These are phyloP conservation scores for Aspergillus leporis DNA, from an alignment of 495 filamentous ascomycete species.

Conservation along the genomic window DNA sequence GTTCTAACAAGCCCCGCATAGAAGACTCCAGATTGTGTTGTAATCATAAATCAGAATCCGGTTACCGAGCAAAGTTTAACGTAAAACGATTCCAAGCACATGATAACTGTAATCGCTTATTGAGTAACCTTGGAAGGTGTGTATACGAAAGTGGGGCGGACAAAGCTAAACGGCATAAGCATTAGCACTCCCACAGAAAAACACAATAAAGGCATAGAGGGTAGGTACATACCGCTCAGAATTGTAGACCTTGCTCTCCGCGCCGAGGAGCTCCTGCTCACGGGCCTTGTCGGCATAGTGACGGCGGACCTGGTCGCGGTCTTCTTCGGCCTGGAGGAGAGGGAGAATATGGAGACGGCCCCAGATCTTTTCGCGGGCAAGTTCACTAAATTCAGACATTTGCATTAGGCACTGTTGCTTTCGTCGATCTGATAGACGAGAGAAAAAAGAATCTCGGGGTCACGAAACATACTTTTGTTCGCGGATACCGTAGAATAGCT, in stretches of 20 bases:
- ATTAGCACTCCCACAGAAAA: slow-evolving; percentile 12
- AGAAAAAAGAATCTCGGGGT: background rate
- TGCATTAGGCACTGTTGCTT: slow-evolving; percentile 11
- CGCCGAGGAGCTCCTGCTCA: slow-evolving; percentile 85
- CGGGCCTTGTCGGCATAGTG: slow-evolving; percentile 81
- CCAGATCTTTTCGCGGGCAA: slow-evolving; percentile 97
- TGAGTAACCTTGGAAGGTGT: slow-evolving; percentile 42
- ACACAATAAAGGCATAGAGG: background rate
- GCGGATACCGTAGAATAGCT: slow-evolving; percentile 70
- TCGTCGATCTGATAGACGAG: background rate
- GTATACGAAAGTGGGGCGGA: slow-evolving; percentile 49
- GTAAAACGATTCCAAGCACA: slow-evolving; percentile 8
- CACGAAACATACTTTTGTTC: slow-evolving; percentile 82
- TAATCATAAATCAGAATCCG: slow-evolving; percentile 1
- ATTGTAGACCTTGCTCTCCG: slow-evolving; percentile 80
- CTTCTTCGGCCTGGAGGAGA: slow-evolving; percentile 90
- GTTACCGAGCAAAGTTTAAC: slow-evolving; percentile 1
- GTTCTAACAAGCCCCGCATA: slow-evolving; percentile 4
- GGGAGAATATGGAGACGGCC: slow-evolving; percentile 89
- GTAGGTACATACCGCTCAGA: slow-evolving; percentile 69
- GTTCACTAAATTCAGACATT: slow-evolving; percentile 61
- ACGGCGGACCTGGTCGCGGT: slow-evolving; percentile 87
- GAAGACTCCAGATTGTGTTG: background rate
- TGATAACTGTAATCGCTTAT: slow-evolving; percentile 22
- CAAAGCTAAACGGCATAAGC: slow-evolving; percentile 32